Evolutionary conservation across 2,329 filamentous ascomycete genomes (phyloP), one percentile per base, ranked within the genome.

Genomic region (Aureobasidium sp.): DNA sequence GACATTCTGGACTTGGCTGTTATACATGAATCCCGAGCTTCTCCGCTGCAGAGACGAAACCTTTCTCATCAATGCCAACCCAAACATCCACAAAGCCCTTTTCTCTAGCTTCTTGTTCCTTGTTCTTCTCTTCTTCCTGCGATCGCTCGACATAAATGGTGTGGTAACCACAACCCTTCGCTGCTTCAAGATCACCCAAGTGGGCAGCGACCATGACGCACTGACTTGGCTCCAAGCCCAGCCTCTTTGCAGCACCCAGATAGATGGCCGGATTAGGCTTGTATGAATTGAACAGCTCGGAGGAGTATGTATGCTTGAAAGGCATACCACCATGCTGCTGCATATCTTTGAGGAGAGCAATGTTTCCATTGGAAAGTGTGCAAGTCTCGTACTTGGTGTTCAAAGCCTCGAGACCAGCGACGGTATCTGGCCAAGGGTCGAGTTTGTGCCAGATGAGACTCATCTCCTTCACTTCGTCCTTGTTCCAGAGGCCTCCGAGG

Each of bases 181-280:
- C 90, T 0, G 82, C 87, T 64, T 83, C 76, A 61, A 94, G 74
- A 73, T 93, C 90, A 6, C 70, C 72, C 63, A 93, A 75, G 74
- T 93, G 89, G 41, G 89, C 86, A 17, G 90, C 90, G 22, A 94
- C 88, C 83, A 94, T 85, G 22, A 84, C 87, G 62, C 90, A 87
- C 69, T 91, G 79, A 2, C 72, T 71, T 0, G 86, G 82, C 64
- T 80, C 67, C 45, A 86, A 64, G 0, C 81, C 83, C 58, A 92
- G 73, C 66, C 77, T 78, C 62, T 78, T 73, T 2, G 80, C 87
- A 0, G 87, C 89, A 4, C 89, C 89, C 1, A 82, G 78, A 70
- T 94, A 94, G 1, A 87, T 85, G 57, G 73, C 77, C 8, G 83
- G 82, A 64, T 83, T 80, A 1, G 89, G 89, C 77, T 94, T 94